Conservation (phyloP, 2,329 filamentous ascomycete genomes). For the Madurella fahalii region DNA sequence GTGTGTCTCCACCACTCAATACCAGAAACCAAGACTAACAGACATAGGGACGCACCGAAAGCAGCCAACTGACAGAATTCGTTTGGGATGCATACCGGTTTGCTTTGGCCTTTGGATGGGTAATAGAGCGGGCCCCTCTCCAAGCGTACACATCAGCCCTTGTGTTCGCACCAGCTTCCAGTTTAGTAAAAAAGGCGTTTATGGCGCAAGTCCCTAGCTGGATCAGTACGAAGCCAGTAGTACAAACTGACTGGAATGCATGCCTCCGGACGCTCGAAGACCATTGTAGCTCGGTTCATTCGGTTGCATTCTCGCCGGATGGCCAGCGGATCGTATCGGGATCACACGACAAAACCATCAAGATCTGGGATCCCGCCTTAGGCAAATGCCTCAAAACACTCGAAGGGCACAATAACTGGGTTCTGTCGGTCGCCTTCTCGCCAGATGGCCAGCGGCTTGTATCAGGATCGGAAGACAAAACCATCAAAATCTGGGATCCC, state of each 20-base stretch:
- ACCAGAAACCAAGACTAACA: too few species aligned
- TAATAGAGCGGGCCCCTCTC: slow-evolving; percentile 19
- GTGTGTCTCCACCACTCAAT: too few species aligned
- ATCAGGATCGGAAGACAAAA: slow-evolving; percentile 2
- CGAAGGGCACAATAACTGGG: slow-evolving; percentile 9
- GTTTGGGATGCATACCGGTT: slow-evolving; percentile 19
- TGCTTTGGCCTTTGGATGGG: slow-evolving; percentile 5
- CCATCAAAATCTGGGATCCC: slow-evolving; percentile 3
- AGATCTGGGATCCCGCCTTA: too few species aligned
- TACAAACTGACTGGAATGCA: slow-evolving; percentile 15
- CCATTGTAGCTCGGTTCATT: slow-evolving; percentile 6
- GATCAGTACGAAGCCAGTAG: slow-evolving; percentile 10
- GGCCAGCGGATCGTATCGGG: slow-evolving; percentile 1
- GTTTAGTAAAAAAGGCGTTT: slow-evolving; percentile 12
- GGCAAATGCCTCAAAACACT: neutral
- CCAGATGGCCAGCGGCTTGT: slow-evolving; percentile 4
- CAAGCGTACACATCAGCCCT: slow-evolving; percentile 21
- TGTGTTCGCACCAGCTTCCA: slow-evolving; percentile 16
- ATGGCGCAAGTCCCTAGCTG: slow-evolving; percentile 12
- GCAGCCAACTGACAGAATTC: too few species aligned
- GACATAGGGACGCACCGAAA: slow-evolving; percentile 6
- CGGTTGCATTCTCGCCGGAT: slow-evolving; percentile 12
- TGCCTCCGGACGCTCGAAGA: slow-evolving; percentile 18
- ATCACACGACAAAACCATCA: neutral
- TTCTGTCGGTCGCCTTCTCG: slow-evolving; percentile 15